Percentiles rank a stretch among this genome's conserved stretches.
phyloP scores from a whole-genome alignment of 2,329 filamentous ascomycete species.

The Dactylellina parvicollis region DNA sequence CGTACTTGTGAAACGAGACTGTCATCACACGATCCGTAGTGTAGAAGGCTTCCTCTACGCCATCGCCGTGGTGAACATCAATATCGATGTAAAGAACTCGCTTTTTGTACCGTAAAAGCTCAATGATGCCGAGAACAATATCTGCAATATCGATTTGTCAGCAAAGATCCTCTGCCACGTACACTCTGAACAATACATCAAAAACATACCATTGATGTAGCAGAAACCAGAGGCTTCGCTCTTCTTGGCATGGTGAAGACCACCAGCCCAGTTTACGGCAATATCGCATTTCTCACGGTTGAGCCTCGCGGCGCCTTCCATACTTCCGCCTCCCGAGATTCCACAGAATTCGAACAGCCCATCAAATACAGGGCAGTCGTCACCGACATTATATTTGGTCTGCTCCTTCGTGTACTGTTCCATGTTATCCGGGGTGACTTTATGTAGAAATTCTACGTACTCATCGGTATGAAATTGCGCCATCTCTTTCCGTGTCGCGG shows the following conservation, averaged over 20 bases:
- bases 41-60: conserved; percentile 90
- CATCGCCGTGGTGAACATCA: conserved; percentile 90
- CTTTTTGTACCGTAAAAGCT: conserved; percentile 81
- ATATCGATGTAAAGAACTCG: conserved; percentile 95
- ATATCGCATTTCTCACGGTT: conserved; percentile 79
- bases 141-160: conserved; percentile 68
- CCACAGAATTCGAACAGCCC: conserved; percentile 76
- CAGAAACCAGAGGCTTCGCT: conserved; percentile 94
- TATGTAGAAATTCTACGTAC: conserved; percentile 76
- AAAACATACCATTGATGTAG: conserved; percentile 86
- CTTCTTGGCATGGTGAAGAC: conserved; percentile 95
- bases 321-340: conserved; percentile 75
- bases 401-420: conserved; percentile 75
- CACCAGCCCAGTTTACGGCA: conserved; percentile 96
- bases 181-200: conserved; percentile 63
- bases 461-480: conserved; percentile 78
- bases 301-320: conserved; percentile 75
- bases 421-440: conserved; percentile 78
- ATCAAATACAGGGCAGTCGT: conserved; percentile 73
- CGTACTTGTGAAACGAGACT: conserved; percentile 94
- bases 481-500: conserved; percentile 76
- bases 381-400: conserved; percentile 75
- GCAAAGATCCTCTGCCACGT: conserved; percentile 64
- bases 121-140: conserved; percentile 91
- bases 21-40: conserved; percentile 91